Evolutionary conservation across 331 rosid species (phyloP).

Genomic region (Arachis monticola): DNA sequence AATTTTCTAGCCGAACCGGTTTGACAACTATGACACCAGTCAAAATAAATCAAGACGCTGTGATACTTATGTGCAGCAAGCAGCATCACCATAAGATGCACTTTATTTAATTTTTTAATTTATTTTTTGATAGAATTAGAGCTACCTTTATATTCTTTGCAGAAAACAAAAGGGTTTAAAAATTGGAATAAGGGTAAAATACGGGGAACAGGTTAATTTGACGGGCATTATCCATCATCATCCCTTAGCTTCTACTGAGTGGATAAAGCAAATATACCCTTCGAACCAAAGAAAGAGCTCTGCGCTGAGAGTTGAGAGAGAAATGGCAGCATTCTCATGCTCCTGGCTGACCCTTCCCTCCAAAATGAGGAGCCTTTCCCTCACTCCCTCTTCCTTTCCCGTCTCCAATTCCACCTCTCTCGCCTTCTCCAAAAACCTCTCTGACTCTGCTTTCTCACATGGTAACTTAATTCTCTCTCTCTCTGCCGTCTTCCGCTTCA

Average conservation of each 20-base stretch:
- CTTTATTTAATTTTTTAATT: no score
- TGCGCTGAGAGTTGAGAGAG: background rate
- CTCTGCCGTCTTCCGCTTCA: no score
- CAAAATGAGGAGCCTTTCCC: constrained; percentile 60
- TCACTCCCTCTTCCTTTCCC: constrained; percentile 42
- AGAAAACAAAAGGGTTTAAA: no score
- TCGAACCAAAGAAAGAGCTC: background rate
- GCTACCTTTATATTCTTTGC: no score
- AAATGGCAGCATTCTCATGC: constrained; percentile 70
- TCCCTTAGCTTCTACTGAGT: background rate
- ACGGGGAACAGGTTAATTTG: background rate
- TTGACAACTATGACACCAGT: no score
- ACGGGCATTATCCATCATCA: background rate
- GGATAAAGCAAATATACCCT: constrained; percentile 10
- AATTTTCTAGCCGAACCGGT: no score
- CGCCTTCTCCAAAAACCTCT: constrained; percentile 63
- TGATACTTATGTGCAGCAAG: no score
- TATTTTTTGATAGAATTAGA: no score
- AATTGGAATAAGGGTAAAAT: background rate
- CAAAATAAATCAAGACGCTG: no score
- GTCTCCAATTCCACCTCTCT: constrained; percentile 53
- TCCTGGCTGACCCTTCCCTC: constrained; percentile 76
- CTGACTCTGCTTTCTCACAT: constrained; percentile 24
- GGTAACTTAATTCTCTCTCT: no score
- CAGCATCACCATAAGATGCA: no score